Evolutionary conservation across 2,329 filamentous ascomycete genomes (phyloP).

Genomic region (Drechslerella dactyloides): DNA sequence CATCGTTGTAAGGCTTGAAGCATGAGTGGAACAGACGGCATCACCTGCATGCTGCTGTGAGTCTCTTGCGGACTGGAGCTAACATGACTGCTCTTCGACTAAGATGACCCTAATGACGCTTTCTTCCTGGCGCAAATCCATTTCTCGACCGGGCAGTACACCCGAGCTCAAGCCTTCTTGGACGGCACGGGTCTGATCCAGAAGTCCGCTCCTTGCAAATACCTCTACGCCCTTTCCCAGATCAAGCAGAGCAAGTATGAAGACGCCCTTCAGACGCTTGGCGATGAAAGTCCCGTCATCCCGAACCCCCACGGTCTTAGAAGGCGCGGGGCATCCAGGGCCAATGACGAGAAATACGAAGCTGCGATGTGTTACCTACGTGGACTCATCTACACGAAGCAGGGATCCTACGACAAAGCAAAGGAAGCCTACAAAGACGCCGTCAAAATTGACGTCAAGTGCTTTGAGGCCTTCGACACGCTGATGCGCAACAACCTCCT

Average conservation of each 20-base stretch:
- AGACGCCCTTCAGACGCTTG: conserved; percentile 82
- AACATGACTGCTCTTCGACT: conserved; percentile 4
- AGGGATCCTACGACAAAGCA: conserved; percentile 94
- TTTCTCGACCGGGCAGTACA: conserved; percentile 94
- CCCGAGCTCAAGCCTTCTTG: conserved; percentile 84
- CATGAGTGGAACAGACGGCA: too few species aligned
- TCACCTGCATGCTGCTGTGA: not conserved
- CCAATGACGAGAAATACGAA: conserved; percentile 79
- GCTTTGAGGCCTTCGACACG: conserved; percentile 97
- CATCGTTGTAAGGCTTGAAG: not conserved
- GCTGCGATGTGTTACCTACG: conserved; percentile 96
- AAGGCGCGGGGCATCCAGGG: conserved; percentile 62
- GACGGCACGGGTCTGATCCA: conserved; percentile 80
- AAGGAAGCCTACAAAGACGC: conserved; percentile 99
- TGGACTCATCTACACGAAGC: conserved; percentile 92
- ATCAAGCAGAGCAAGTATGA: conserved; percentile 91
- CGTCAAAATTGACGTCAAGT: conserved; percentile 94
- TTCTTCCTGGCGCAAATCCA: conserved; percentile 99
- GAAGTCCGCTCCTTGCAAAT: conserved; percentile 84
- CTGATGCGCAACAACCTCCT: conserved; percentile 96
- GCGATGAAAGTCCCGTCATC: conserved; percentile 91
- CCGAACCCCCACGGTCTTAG: conserved; percentile 67
- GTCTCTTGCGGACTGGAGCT: not conserved
- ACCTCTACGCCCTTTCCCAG: conserved; percentile 90
- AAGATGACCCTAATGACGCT: conserved; percentile 90